Base-by-base conservation (phyloP, 345 rosid species). In the Syzygium grande region DNA sequence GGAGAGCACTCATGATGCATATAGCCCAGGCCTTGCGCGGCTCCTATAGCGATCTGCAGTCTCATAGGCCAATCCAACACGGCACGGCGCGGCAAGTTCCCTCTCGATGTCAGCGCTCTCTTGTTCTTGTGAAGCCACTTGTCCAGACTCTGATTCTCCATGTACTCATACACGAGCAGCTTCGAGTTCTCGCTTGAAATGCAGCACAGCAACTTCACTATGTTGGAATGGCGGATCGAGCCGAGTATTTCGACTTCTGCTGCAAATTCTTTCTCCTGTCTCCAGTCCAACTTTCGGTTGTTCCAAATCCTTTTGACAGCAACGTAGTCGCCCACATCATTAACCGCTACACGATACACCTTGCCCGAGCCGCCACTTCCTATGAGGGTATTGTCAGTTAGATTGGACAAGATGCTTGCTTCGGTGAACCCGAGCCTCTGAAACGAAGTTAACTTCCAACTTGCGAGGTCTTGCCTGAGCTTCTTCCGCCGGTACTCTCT, bases 311-410 rank as follows among this genome's bases (percentile, higher is more conserved):
- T 93, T 91, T 98, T 98, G 52, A 98, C 99, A 11, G 99, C 99
- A 22, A 98, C 94, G n/a, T 43, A 92, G 41, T 94, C 90, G 21
- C 94, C 97, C 0, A 92, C 80, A 17, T 85, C 23, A n/a, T 90
- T 92, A 80, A 91, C 52, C 7, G 88, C 51, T 30, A 94, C 90
- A 84, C 93, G 92, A 91, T 96, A 96, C 41, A 98, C 98, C 89
- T 96, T 95, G 29, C 99, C 99, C 4, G 98, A 95, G 29, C 99
- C 99, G 6, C 99, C 99, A 54, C 96, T 95, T 77, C 99, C 99
- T 9, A 98, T 92, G 90, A 95, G 91, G 83, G 94, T 95, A n/a
- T 85, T 80, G 54, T 98, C 99, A 85, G 92, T 92, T 92, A 98
- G 88, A 85, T 90, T 95, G 55, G 93, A 89, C 90, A 98, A 49